Evolutionary conservation across 2,329 filamentous ascomycete genomes (phyloP).

Genomic region (Colletotrichum sp.): DNA sequence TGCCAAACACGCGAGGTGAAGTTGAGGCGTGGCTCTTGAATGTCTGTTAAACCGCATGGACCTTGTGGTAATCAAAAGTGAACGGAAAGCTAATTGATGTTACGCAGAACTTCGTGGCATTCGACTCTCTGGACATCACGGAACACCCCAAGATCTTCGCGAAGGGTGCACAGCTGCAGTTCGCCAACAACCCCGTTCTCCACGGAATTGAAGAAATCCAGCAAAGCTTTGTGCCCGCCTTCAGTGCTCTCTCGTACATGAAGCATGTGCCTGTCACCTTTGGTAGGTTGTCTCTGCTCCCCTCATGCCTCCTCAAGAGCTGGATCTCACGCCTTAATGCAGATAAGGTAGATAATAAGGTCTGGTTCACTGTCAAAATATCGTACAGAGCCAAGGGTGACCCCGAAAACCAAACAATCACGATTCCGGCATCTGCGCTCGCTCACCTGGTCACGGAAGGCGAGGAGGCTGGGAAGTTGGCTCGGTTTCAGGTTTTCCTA

Average conservation of each 20-base stretch:
- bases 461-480: background rate
- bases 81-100: too few species aligned
- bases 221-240: background rate
- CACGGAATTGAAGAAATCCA: background rate
- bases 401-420: background rate
- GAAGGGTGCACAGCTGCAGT: background rate
- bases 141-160: background rate
- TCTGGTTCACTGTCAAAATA: background rate
- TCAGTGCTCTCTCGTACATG: background rate
- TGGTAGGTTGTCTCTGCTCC: background rate
- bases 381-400: background rate
- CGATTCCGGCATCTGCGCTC: background rate
- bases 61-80: too few species aligned
- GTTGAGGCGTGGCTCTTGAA: background rate
- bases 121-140: background rate
- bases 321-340: background rate
- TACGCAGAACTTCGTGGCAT: background rate
- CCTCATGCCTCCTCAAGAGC: accelerated
- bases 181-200: background rate
- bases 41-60: background rate
- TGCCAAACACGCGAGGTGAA: background rate
- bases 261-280: background rate
- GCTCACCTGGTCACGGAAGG: background rate
- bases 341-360: background rate
- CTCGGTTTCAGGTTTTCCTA: background rate